Evolutionary conservation across 495 filamentous ascomycete species (phyloP).

Genomic region (Durotheca rogersii): DNA sequence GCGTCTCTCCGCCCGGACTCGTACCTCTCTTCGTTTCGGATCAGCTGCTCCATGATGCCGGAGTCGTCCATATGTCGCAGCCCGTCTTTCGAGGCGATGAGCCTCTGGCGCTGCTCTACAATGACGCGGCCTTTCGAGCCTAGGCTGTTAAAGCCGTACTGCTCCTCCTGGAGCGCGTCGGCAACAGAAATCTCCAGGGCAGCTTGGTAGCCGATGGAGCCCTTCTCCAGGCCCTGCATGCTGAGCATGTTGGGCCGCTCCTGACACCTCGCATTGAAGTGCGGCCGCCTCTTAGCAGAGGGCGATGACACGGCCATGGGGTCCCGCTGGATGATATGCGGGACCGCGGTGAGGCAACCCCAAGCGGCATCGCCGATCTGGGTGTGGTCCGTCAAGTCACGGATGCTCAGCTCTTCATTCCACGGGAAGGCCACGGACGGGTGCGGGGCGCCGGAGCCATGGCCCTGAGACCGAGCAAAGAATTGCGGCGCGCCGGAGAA

Average conservation of each 20-base stretch:
- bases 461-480: slow-evolving; percentile 57
- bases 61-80: slow-evolving; percentile 55
- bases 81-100: slow-evolving; percentile 51
- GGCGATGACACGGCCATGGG: slow-evolving; percentile 40
- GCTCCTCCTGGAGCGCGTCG: slow-evolving; percentile 58
- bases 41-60: slow-evolving; percentile 52
- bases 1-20: slow-evolving; percentile 39
- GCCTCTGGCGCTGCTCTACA: slow-evolving; percentile 50
- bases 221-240: slow-evolving; percentile 69
- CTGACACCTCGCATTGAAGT: slow-evolving; percentile 60
- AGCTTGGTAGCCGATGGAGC: slow-evolving; percentile 72
- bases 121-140: slow-evolving; percentile 44
- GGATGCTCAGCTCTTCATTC: slow-evolving; percentile 62
- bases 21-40: slow-evolving; percentile 50
- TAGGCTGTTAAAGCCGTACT: slow-evolving; percentile 49
- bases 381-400: slow-evolving; percentile 63
- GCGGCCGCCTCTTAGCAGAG: slow-evolving; percentile 46
- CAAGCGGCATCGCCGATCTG: slow-evolving; percentile 58
- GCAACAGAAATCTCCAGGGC: slow-evolving; percentile 68
- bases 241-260: slow-evolving; percentile 74
- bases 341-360: slow-evolving; percentile 52
- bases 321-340: slow-evolving; percentile 50
- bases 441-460: slow-evolving; percentile 56
- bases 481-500: slow-evolving; percentile 80
- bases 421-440: slow-evolving; percentile 70